Evolutionary conservation across 2,329 filamentous ascomycete species (phyloP), one percentile per base, ranked within the genome.

Genomic region (Sporothrix sp.): DNA sequence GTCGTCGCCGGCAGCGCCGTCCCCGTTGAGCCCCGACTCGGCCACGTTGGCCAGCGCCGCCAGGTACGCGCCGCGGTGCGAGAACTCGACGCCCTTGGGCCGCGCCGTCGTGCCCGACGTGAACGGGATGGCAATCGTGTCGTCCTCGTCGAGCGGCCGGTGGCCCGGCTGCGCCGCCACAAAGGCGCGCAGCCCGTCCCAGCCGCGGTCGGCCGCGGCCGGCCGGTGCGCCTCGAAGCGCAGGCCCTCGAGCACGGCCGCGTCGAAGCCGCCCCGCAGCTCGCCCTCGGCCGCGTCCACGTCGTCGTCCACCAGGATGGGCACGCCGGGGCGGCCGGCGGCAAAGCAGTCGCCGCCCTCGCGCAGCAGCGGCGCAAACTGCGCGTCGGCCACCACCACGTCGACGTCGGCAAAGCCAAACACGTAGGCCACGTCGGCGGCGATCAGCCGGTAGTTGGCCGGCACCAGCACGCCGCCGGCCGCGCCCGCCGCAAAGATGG

Each of bases 81-180:
- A 96, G 62, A 85, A 96, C 50, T 95, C 82, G 3, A 96, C 91
- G 5, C 93, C 93, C 66, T 98, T 97, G 2, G 93, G 93, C 27
- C 78, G 75, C 1, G 90, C 89, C 0, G 93, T 97, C 1, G 93
- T 97, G 4, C 91, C 91, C 25, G 85, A 93, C 0, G 93, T 98
- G 65, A 97, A 97, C 1, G 91, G 87, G 50, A 98, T 80, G 3
- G 90, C 88, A 54, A 97, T 76, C 58, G 87, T 76, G 54, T 81
- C 81, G 58, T 95, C 84, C 64, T 98, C 93, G 59, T 88, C 76
- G 1, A 74, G 70, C 3, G 78, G 77, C 57, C 21, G 37, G 43
- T 43, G 20, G 11, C 46, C 51, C 9, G 51, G 54, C 16, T 23
- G 44, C 4, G 46, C 2, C 2, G 50, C 53, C 23, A 53, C 54